Percentiles rank a stretch among this genome's conserved stretches.
Evolutionary conservation across 1,284 basidiomycete species (phyloP).

Genomic region (Tylopilus orsonianus): DNA sequence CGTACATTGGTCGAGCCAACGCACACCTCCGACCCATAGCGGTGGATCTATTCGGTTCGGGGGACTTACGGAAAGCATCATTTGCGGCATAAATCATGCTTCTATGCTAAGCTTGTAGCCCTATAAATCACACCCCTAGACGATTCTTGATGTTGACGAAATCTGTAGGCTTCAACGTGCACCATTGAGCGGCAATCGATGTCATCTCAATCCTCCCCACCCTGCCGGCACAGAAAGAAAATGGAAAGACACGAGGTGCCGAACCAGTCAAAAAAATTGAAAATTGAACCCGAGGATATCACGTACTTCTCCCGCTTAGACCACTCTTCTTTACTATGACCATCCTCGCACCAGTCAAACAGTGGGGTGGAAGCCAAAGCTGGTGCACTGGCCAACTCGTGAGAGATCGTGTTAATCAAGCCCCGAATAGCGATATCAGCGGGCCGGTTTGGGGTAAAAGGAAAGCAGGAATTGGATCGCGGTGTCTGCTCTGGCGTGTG

Average conservation of each 20-base stretch:
- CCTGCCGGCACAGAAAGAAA: conserved; percentile 31
- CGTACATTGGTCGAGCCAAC: conserved; percentile 6
- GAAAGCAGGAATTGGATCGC: conserved; percentile 50
- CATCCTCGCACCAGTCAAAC: conserved; percentile 48
- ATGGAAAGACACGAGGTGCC: neutral
- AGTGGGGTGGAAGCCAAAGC: conserved; percentile 21
- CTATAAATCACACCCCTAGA: conserved; percentile 45
- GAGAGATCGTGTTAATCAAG: conserved; percentile 44
- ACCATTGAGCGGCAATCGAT: conserved; percentile 45
- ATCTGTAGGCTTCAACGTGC: conserved; percentile 43
- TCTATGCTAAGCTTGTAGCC: neutral
- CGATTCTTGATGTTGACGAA: conserved; percentile 50
- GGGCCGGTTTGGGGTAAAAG: conserved; percentile 60
- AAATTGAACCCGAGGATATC: neutral
- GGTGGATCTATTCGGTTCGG: conserved; percentile 7
- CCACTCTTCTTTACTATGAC: conserved; percentile 49
- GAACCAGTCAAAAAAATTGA: conserved; percentile 10
- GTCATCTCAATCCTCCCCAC: conserved; percentile 52
- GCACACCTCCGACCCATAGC: neutral
- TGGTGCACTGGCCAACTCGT: conserved; percentile 11
- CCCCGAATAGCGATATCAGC: conserved; percentile 50
- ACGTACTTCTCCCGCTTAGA: conserved; percentile 49
- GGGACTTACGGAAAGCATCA: conserved; percentile 13
- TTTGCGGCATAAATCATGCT: conserved; percentile 27
- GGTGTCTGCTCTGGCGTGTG: conserved; percentile 50